A percentile compares a stretch with the other conserved stretches of the same genome.
phyloP scores from a whole-genome alignment of 78 protist species.

The Creolimax fragrantissima region DNA sequence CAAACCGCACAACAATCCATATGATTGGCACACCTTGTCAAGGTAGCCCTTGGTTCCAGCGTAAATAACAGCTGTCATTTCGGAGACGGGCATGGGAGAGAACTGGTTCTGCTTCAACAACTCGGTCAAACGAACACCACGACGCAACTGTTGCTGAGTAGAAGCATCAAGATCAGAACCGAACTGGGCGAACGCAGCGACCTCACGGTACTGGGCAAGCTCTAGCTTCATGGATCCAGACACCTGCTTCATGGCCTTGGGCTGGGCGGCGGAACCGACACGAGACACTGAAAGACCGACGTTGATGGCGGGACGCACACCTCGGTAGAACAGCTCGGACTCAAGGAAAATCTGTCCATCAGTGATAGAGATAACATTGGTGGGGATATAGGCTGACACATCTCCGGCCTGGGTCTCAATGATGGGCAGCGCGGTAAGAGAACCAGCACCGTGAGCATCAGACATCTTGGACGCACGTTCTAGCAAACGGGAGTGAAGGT shows the following conservation, averaged over 20 bases:
- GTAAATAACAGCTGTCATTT: slow-evolving; percentile 37
- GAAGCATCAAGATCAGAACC: slow-evolving; percentile 65
- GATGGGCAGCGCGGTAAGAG: slow-evolving; percentile 68
- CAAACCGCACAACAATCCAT: background rate
- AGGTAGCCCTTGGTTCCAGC: slow-evolving; percentile 57
- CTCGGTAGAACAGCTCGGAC: slow-evolving; percentile 63
- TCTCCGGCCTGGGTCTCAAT: slow-evolving; percentile 77
- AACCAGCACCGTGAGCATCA: slow-evolving; percentile 35
- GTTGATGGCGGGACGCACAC: slow-evolving; percentile 70
- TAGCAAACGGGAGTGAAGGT: slow-evolving; percentile 71
- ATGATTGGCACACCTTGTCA: slow-evolving; percentile 27
- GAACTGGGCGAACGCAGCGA: slow-evolving; percentile 75
- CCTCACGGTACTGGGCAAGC: slow-evolving; percentile 73
- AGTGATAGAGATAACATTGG: slow-evolving; percentile 75
- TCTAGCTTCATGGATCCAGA: slow-evolving; percentile 58
- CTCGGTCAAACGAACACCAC: slow-evolving; percentile 55
- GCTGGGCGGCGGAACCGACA: slow-evolving; percentile 76
- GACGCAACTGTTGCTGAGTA: slow-evolving; percentile 48
- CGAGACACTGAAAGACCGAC: slow-evolving; percentile 76
- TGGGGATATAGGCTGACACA: slow-evolving; percentile 73
- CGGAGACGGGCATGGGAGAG: slow-evolving; percentile 41
- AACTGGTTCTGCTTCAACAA: slow-evolving; percentile 50
- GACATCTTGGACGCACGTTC: slow-evolving; percentile 70
- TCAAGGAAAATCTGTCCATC: slow-evolving; percentile 77
- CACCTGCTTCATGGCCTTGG: slow-evolving; percentile 63